Evolutionary conservation across 108 stramenopile species (phyloP).

Genomic region (Cyclotella kingstonii): DNA sequence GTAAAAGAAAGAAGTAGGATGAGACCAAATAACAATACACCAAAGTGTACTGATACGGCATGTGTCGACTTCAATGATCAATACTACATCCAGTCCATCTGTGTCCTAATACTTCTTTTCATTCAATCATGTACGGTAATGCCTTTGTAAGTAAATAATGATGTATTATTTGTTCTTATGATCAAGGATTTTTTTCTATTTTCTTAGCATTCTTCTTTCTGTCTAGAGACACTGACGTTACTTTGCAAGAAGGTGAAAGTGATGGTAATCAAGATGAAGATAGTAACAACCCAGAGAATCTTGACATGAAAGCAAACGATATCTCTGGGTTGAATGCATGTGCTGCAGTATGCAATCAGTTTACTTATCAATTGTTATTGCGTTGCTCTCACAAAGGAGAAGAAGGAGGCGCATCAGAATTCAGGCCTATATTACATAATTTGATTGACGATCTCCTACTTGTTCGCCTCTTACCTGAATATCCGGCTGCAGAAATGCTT

Average conservation of each 20-base stretch:
- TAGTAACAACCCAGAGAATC: constrained; percentile 9
- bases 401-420: constrained; percentile 87
- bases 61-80: constrained; percentile 22
- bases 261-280: constrained; percentile 9
- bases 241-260: constrained; percentile 15
- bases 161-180: neutral
- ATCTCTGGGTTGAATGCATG: constrained; percentile 60
- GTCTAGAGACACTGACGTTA: constrained; percentile 13
- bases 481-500: constrained; percentile 89
- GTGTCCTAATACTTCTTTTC: constrained; percentile 72
- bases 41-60: neutral
- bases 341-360: constrained; percentile 55
- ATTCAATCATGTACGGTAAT: constrained; percentile 78
- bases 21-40: neutral
- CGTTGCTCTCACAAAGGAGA: constrained; percentile 79
- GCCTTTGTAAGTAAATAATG: constrained; percentile 25
- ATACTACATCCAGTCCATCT: constrained; percentile 76
- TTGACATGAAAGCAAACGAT: constrained; percentile 29
- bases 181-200: neutral
- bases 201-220: neutral
- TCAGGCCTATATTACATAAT: constrained; percentile 83
- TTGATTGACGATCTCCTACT: constrained; percentile 86
- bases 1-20: constrained; percentile 41
- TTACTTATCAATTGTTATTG: constrained; percentile 58
- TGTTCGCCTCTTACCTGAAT: constrained; percentile 77